Percentiles rank a stretch among this genome's conserved stretches.
Evolutionary conservation across 2,329 filamentous ascomycete genomes (phyloP).

Genomic region (Aspergillus sp.): DNA sequence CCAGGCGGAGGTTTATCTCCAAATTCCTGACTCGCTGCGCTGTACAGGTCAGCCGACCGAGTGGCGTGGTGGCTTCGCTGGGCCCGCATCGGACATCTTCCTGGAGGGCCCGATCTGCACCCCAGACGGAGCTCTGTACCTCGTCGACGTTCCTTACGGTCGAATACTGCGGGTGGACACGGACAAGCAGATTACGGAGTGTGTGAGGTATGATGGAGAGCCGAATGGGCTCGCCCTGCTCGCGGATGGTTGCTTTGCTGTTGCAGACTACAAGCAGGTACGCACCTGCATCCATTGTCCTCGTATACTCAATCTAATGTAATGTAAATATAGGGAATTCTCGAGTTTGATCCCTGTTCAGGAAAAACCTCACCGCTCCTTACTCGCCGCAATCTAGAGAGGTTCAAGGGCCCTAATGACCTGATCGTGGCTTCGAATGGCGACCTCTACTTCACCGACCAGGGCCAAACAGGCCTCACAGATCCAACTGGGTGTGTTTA

Average conservation of each 20-base stretch:
- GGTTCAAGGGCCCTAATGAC: constrained; percentile 40
- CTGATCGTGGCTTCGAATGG: constrained; percentile 39
- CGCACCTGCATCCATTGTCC: too few relatives aligned
- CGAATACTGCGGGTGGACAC: too few relatives aligned
- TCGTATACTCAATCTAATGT: too few relatives aligned
- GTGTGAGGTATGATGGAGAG: too few relatives aligned
- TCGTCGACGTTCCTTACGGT: constrained; percentile 21
- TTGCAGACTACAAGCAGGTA: too few relatives aligned
- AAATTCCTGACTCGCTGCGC: constrained; percentile 37
- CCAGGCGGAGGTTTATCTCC: constrained; percentile 36
- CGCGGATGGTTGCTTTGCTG: too few relatives aligned
- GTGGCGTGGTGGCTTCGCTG: constrained; percentile 38
- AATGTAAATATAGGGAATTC: too few relatives aligned
- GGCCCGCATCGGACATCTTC: constrained; percentile 38
- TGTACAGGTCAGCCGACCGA: constrained; percentile 35
- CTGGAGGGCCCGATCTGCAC: constrained; percentile 41
- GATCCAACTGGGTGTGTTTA: constrained; percentile 45
- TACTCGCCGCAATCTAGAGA: too few relatives aligned
- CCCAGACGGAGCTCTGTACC: constrained; percentile 34
- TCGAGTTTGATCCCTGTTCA: too few relatives aligned
- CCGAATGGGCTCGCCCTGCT: too few relatives aligned
- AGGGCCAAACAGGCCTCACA: constrained; percentile 47
- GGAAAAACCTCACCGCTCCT: too few relatives aligned
- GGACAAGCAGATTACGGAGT: too few relatives aligned
- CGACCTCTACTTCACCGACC: constrained; percentile 43